Conservation (phyloP, 139 green algal genomes). For the Picochlorum sp. region DNA sequence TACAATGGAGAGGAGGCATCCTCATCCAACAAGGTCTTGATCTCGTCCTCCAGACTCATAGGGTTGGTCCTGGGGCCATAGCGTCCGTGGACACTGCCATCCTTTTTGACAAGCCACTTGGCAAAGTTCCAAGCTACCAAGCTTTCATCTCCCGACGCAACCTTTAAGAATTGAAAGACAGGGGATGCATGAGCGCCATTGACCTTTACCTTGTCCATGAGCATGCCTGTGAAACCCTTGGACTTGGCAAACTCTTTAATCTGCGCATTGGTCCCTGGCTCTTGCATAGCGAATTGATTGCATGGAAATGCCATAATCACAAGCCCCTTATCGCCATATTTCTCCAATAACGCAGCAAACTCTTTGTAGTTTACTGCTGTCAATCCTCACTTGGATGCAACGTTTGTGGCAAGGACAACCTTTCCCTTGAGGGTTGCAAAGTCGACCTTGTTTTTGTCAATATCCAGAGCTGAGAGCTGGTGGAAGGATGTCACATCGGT, state of each 20-base stretch:
- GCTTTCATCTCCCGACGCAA: constrained; percentile 2
- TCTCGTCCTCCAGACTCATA: background rate
- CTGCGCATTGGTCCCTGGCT: constrained; percentile 35
- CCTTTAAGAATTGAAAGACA: constrained; percentile 32
- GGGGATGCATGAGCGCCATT: constrained; percentile 23
- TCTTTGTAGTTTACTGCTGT: constrained; percentile 18
- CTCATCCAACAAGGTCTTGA: background rate
- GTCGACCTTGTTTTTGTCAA: constrained; percentile 23
- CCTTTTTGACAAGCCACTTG: constrained; percentile 25
- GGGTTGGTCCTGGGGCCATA: constrained; percentile 10
- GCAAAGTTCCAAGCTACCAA: constrained; percentile 14
- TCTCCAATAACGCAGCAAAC: constrained; percentile 23
- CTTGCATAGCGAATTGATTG: constrained; percentile 32
- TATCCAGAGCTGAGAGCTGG: constrained; percentile 28
- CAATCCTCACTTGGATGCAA: constrained; percentile 31
- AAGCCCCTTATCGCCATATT: constrained; percentile 21
- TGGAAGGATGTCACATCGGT: constrained; percentile 22
- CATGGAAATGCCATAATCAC: constrained; percentile 31
- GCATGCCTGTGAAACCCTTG: constrained; percentile 20
- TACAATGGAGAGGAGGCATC: background rate
- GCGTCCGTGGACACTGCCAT: constrained; percentile 19
- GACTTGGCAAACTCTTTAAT: constrained; percentile 31
- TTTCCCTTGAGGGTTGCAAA: constrained; percentile 23
- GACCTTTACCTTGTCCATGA: constrained; percentile 38
- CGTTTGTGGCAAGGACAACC: constrained; percentile 33